Evolutionary conservation across 768 basidiomycete species (phyloP).

Genomic region (Coprinellus aureogranulatus): DNA sequence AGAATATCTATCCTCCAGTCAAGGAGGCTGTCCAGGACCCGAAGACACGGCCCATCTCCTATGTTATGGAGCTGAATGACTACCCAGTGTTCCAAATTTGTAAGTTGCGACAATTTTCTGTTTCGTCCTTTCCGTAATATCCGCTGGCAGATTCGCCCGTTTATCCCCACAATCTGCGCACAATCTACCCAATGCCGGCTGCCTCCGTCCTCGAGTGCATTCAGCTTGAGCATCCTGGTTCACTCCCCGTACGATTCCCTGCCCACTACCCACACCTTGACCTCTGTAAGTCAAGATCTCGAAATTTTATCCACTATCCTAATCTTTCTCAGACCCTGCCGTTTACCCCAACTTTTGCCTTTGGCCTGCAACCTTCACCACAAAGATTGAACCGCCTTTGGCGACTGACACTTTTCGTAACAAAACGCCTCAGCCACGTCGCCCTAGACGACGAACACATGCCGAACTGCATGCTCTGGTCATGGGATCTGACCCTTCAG

Average conservation of each 20-base stretch:
- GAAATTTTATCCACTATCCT: too few species aligned
- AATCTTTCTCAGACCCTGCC: constrained; percentile 36
- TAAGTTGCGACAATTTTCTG: not conserved
- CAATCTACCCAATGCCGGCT: not conserved
- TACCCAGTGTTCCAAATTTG: constrained; percentile 11
- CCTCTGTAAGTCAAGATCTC: constrained; percentile 39
- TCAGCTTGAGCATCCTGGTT: not conserved
- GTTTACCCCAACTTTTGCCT: constrained; percentile 41
- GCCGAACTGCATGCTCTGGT: constrained; percentile 24
- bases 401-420: too few species aligned
- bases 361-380: too few species aligned
- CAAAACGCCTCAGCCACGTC: not conserved
- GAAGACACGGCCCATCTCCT: not conserved
- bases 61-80: not conserved
- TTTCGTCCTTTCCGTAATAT: not conserved
- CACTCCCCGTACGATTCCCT: not conserved
- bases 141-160: constrained; percentile 2
- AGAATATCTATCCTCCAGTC: not conserved
- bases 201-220: not conserved
- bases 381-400: too few species aligned
- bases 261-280: constrained; percentile 34
- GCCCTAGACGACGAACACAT: not conserved
- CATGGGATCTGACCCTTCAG: constrained; percentile 13
- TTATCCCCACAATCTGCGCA: not conserved
- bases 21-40: not conserved